Percentiles rank a stretch among this genome's conserved stretches.
Evolutionary conservation across 495 filamentous ascomycete genomes (phyloP).

Genomic region (Talaromyces wortmannii): DNA sequence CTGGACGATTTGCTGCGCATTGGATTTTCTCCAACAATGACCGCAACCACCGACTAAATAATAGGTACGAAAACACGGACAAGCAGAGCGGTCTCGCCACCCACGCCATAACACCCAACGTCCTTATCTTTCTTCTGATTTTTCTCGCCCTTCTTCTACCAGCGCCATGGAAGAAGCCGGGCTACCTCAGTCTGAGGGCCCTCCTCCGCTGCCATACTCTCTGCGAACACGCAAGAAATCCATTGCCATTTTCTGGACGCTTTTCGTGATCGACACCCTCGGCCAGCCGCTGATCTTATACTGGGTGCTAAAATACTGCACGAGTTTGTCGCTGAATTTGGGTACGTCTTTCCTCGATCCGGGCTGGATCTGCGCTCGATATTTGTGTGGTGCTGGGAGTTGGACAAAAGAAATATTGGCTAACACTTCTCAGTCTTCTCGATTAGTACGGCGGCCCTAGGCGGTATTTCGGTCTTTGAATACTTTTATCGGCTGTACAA

Average conservation of each 20-base stretch:
- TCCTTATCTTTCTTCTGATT: neutral
- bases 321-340: constrained; percentile 46
- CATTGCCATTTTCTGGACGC: constrained; percentile 51
- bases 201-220: constrained; percentile 51
- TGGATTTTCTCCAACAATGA: too few relatives aligned
- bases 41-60: too few relatives aligned
- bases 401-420: too few relatives aligned
- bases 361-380: too few relatives aligned
- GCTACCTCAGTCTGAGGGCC: constrained; percentile 18
- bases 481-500: constrained; percentile 42
- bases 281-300: constrained; percentile 50
- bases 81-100: neutral
- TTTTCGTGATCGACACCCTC: constrained; percentile 48
- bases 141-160: neutral
- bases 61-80: too few relatives aligned
- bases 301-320: constrained; percentile 50
- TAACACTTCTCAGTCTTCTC: constrained; percentile 37
- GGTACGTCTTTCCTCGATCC: constrained; percentile 22
- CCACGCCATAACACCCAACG: neutral
- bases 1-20: too few relatives aligned
- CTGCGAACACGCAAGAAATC: constrained; percentile 45
- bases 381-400: too few relatives aligned
- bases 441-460: constrained; percentile 49
- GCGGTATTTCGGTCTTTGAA: constrained; percentile 55
- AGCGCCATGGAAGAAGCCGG: constrained; percentile 26